Percentiles rank a stretch among this genome's conserved stretches.
Evolutionary conservation across 192 early-diverging fungal species (phyloP).

Genomic region (Pilobolus umbonatus): DNA sequence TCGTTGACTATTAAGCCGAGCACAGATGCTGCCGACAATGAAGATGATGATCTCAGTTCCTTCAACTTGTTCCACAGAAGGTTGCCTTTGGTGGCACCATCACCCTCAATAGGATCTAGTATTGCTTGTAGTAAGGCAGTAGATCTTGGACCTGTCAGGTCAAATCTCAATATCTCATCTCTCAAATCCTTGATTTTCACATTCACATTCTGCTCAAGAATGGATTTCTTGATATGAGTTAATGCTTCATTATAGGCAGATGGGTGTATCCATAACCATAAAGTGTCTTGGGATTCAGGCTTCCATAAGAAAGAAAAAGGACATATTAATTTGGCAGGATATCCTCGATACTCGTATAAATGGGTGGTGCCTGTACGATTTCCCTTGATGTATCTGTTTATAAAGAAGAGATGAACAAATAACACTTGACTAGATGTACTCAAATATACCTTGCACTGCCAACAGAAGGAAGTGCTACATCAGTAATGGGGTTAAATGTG

Average conservation of each 20-base stretch:
- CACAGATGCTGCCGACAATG: conserved; percentile 75
- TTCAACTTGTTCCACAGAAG: conserved; percentile 44
- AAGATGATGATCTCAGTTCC: conserved; percentile 56
- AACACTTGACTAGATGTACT: too few species aligned
- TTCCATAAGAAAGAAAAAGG: conserved; percentile 79
- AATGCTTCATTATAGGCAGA: conserved; percentile 49
- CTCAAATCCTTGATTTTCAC: conserved; percentile 43
- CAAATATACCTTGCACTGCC: conserved; percentile 28
- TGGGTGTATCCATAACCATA: conserved; percentile 86
- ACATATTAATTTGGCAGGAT: conserved; percentile 59
- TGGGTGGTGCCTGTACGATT: conserved; percentile 49
- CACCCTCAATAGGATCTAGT: conserved; percentile 38
- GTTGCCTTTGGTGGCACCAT: conserved; percentile 1
- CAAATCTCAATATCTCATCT: conserved; percentile 65
- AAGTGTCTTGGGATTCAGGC: conserved; percentile 24
- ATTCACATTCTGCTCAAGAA: background rate
- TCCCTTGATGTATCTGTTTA: conserved; percentile 55
- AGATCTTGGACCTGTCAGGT: conserved; percentile 83
- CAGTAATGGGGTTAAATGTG: conserved; percentile 51
- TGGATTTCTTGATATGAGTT: conserved; percentile 25
- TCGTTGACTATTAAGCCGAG: conserved; percentile 79
- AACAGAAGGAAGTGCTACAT: conserved; percentile 52
- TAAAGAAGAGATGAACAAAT: background rate
- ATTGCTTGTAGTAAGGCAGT: conserved; percentile 68
- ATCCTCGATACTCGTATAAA: conserved; percentile 48